phyloP scores from a whole-genome alignment of 2,329 filamentous ascomycete genomes.

The Epichloe sp. region DNA sequence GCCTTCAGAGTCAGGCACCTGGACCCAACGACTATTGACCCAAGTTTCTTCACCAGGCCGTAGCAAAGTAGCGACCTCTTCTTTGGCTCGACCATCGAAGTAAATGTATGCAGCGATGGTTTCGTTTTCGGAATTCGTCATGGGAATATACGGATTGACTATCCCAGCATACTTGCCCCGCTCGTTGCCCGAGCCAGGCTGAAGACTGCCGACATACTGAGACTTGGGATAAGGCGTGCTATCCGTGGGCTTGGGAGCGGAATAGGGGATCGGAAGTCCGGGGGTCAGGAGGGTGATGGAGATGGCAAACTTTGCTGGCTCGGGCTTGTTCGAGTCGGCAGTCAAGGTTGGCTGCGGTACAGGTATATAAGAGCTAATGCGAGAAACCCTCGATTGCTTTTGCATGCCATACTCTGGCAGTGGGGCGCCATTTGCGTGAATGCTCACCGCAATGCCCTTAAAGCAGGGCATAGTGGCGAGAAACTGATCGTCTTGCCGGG shows the following conservation, averaged over 20 bases:
- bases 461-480: constrained; percentile 71
- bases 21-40: constrained; percentile 98
- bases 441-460: constrained; percentile 96
- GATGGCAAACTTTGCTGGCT: constrained; percentile 93
- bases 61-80: constrained; percentile 90
- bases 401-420: constrained; percentile 90
- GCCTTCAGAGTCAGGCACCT: constrained; percentile 79
- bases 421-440: constrained; percentile 70
- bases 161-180: constrained; percentile 35
- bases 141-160: constrained; percentile 78
- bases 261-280: constrained; percentile 82
- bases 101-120: constrained; percentile 98
- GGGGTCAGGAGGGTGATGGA: constrained; percentile 93
- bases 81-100: constrained; percentile 88
- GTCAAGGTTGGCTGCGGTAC: constrained; percentile 73
- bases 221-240: constrained; percentile 70
- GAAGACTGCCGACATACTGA: constrained; percentile 62
- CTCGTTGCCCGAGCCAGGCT: constrained; percentile 36
- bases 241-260: constrained; percentile 65
- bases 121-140: constrained; percentile 88
- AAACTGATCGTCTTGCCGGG: constrained; percentile 1
- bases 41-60: constrained; percentile 93
- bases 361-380: constrained; percentile 94
- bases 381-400: constrained; percentile 77
- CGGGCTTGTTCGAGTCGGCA: constrained; percentile 55